A percentile compares a stretch with the other conserved stretches of the same genome.
Evolutionary conservation across 176 grass and related monocot species (phyloP).

Genomic region (Cocos nucifera): DNA sequence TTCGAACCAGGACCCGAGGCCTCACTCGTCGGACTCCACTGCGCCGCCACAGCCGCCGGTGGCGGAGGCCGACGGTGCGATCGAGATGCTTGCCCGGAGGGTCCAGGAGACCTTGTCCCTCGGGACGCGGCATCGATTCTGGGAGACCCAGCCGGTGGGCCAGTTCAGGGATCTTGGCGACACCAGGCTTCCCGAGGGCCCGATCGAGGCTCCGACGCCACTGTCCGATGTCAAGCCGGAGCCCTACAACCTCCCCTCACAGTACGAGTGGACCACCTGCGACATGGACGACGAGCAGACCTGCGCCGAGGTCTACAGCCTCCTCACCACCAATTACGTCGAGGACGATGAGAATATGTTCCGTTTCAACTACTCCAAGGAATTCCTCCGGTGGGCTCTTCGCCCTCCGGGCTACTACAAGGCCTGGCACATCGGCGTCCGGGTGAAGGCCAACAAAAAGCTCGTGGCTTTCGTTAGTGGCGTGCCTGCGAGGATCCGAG

Average conservation of each 20-base stretch:
- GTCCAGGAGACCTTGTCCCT: conserved; percentile 59
- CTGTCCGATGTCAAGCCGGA: conserved; percentile 84
- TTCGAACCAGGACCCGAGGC: neutral
- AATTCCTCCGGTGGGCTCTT: conserved; percentile 92
- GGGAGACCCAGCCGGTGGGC: conserved; percentile 96
- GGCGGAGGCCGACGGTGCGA: conserved; percentile 41
- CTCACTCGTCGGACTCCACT: neutral
- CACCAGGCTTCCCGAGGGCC: conserved; percentile 46
- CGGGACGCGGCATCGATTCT: conserved; percentile 79
- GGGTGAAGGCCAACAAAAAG: conserved; percentile 72
- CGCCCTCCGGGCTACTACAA: conserved; percentile 79
- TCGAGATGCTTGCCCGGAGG: conserved; percentile 59
- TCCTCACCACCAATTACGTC: conserved; percentile 92
- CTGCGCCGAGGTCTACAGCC: conserved; percentile 74
- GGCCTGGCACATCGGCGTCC: conserved; percentile 98
- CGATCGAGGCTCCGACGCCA: conserved; percentile 62
- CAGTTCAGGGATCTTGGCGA: conserved; percentile 74
- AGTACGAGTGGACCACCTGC: conserved; percentile 97
- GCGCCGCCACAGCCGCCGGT: neutral
- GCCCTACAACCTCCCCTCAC: conserved; percentile 73
- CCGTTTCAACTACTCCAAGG: conserved; percentile 96
- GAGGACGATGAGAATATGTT: conserved; percentile 99
- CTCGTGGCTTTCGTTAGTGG: conserved; percentile 96
- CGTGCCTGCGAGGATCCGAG: conserved; percentile 87
- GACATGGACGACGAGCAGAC: conserved; percentile 76